phyloP scores from a whole-genome alignment of 768 basidiomycete species.

The Suillus americanus region DNA sequence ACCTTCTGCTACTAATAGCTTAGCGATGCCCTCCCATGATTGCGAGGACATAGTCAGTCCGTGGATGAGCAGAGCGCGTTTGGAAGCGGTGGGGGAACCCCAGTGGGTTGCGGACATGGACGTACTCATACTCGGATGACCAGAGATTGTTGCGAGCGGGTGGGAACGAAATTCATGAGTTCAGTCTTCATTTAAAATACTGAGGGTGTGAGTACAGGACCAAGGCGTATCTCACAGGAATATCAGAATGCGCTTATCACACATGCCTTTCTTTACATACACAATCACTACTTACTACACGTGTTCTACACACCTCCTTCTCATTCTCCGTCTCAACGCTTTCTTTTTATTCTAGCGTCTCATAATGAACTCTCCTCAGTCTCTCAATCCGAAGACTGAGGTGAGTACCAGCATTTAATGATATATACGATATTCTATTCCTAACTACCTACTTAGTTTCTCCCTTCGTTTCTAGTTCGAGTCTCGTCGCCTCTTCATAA shows the following conservation, averaged over 20 bases:
- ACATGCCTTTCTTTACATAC: too few relatives aligned
- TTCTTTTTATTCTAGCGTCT: too few relatives aligned
- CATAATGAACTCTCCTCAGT: too few relatives aligned
- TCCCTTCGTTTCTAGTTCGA: too few relatives aligned
- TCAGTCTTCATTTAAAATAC: slow-evolving; percentile 27
- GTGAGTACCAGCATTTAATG: too few relatives aligned
- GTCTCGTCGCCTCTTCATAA: not conserved
- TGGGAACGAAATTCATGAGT: slow-evolving; percentile 18
- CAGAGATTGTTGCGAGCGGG: not conserved
- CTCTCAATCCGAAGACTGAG: too few relatives aligned
- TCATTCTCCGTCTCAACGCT: too few relatives aligned
- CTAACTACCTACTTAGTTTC: too few relatives aligned
- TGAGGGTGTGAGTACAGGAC: slow-evolving; percentile 22
- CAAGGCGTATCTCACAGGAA: not conserved
- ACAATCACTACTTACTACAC: too few relatives aligned
- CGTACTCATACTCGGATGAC: not conserved
- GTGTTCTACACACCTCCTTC: too few relatives aligned
- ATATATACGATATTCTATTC: too few relatives aligned
- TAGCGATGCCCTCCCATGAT: slow-evolving; percentile 18
- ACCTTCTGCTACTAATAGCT: slow-evolving; percentile 18
- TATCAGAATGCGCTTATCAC: too few relatives aligned
- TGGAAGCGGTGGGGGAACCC: slow-evolving; percentile 18
- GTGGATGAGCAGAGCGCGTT: slow-evolving; percentile 17
- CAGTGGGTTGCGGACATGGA: slow-evolving; percentile 13
- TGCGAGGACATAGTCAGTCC: slow-evolving; percentile 20